Evolutionary conservation across 371 early-diverging fungal genomes (phyloP).

Genomic region (Phascolomyces articulosus): DNA sequence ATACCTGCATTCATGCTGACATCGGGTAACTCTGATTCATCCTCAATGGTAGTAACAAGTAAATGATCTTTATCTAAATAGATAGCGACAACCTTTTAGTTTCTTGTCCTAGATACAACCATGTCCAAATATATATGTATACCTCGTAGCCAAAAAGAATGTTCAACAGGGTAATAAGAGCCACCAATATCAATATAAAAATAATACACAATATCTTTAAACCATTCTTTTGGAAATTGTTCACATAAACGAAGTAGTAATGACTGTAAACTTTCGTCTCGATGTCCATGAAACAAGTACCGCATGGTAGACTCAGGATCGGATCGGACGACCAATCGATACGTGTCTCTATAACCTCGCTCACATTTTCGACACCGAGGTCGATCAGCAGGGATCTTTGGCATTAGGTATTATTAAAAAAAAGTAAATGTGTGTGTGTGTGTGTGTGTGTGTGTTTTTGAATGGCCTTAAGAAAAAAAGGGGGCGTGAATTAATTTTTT

Average conservation of each 20-base stretch:
- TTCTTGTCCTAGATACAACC: too few species aligned
- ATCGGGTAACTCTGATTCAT: constrained; percentile 28
- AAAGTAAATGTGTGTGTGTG: background rate
- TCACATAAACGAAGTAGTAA: constrained; percentile 27
- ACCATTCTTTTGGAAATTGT: constrained; percentile 32
- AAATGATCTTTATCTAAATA: constrained; percentile 39
- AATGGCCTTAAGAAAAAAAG: too few species aligned
- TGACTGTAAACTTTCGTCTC: constrained; percentile 24
- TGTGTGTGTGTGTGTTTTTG: too few species aligned
- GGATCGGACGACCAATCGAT: constrained; percentile 20
- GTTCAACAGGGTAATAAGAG: constrained; percentile 33
- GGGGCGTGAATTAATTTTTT: too few species aligned
- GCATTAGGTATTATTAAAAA: background rate
- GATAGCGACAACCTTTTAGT: too few species aligned
- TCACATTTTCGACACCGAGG: constrained; percentile 15
- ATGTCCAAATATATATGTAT: too few species aligned
- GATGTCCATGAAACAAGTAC: constrained; percentile 31
- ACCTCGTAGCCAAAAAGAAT: constrained; percentile 42
- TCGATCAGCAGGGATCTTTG: constrained; percentile 3
- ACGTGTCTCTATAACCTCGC: constrained; percentile 11
- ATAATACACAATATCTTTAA: constrained; percentile 23
- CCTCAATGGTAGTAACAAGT: constrained; percentile 29
- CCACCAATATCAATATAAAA: constrained; percentile 50
- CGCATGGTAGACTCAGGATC: constrained; percentile 7
- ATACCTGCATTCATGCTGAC: constrained; percentile 40